Evolutionary conservation across 2,329 filamentous ascomycete genomes (phyloP).

Genomic region (Cordyceps sp.): DNA sequence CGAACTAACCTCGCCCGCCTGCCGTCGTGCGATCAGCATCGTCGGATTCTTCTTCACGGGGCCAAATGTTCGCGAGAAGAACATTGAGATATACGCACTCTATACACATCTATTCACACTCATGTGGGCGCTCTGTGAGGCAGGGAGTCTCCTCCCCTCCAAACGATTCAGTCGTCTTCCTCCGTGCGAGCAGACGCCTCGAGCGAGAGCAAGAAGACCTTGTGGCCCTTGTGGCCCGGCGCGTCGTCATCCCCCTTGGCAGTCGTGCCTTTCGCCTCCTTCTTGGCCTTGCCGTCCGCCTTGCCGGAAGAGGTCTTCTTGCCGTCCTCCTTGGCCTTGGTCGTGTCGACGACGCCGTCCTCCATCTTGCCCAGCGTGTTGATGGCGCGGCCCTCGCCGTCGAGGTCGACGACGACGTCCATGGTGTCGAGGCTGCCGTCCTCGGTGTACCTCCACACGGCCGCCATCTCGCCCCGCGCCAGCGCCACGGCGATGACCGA

Average conservation of each 20-base stretch:
- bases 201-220: constrained; percentile 17
- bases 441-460: constrained; percentile 76
- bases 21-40: too few species aligned
- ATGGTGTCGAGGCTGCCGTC: constrained; percentile 38
- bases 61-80: too few species aligned
- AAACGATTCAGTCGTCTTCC: constrained; percentile 1
- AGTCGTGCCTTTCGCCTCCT: constrained; percentile 3
- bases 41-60: too few species aligned
- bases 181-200: constrained; percentile 11
- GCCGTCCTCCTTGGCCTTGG: constrained; percentile 7
- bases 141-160: too few species aligned
- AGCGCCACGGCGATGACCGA: constrained; percentile 61
- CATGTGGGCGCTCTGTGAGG: too few species aligned
- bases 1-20: too few species aligned
- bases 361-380: constrained; percentile 21
- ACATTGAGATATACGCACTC: too few species aligned
- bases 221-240: constrained; percentile 9
- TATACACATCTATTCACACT: not conserved
- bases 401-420: constrained; percentile 39
- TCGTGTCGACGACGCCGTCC: constrained; percentile 19
- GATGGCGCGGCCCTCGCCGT: constrained; percentile 27
- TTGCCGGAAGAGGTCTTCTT: constrained; percentile 1
- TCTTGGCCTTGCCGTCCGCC: constrained; percentile 5
- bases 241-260: constrained; percentile 5
- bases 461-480: constrained; percentile 49